Evolutionary conservation across 192 early-diverging fungal genomes (phyloP).

Genomic region (Rhizophlyctis rosea): DNA sequence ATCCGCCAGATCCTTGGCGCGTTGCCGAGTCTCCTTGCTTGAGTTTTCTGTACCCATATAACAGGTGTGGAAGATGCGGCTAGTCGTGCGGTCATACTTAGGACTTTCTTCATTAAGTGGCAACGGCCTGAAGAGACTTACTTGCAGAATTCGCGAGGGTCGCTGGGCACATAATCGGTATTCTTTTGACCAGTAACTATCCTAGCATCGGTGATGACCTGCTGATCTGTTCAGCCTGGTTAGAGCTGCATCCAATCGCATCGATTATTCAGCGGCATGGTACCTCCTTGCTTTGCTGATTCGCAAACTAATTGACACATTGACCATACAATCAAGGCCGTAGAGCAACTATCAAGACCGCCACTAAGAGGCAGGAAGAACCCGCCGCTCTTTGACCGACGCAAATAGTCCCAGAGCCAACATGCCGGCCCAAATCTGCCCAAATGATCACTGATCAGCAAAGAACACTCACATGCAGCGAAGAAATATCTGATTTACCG

Average conservation of each 20-base stretch:
- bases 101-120: not conserved
- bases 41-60: constrained; percentile 97
- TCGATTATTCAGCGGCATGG: not conserved
- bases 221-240: constrained; percentile 39
- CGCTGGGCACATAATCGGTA: constrained; percentile 66
- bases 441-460: not conserved
- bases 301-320: constrained; percentile 84
- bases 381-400: constrained; percentile 79
- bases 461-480: not conserved
- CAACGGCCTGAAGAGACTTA: constrained; percentile 13
- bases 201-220: constrained; percentile 74
- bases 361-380: constrained; percentile 96
- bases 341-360: constrained; percentile 94
- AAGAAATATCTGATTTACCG: constrained; percentile 29
- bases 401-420: constrained; percentile 99
- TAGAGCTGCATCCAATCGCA: constrained; percentile 15
- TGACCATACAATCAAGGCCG: constrained; percentile 80
- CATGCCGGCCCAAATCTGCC: constrained; percentile 85
- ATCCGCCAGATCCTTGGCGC: constrained; percentile 78
- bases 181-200: constrained; percentile 52
- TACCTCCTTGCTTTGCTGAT: constrained; percentile 58
- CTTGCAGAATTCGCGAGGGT: constrained; percentile 79
- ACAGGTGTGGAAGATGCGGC: constrained; percentile 85
- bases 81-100: constrained; percentile 3
- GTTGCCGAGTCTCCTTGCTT: constrained; percentile 71